Evolutionary conservation across 495 filamentous ascomycete species (phyloP), one percentile per base, ranked within the genome.

Genomic region (Penicillium atrosanguineum): DNA sequence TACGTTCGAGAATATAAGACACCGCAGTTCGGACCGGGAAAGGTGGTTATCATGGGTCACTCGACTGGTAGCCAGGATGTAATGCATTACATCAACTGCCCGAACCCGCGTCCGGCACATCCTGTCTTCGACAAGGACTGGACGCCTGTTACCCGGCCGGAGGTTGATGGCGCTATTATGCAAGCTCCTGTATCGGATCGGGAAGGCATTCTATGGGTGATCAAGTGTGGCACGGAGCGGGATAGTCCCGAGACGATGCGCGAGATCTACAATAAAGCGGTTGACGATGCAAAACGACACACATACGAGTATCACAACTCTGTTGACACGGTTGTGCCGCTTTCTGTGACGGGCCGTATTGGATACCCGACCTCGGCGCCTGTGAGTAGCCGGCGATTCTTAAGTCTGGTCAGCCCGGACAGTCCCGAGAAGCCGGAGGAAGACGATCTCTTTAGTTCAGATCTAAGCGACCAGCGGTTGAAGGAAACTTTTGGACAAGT

Each of bases 371-470:
- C 59, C 3, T 62, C 65, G 4, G 76, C 77, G 0, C 84, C 87
- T 2, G 70, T 92, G 9, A 84, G 68, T 78, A 47, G 62, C 83
- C 87, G 37, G 64, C 67, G 92, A 26, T 91, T 87, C 77, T 61
- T 84, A 23, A 81, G 82, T 52, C 73, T 96, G 15, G 79, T 78
- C 3, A 83, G 77, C 44, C 75, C 76, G 0, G 77, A 76, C 21
- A 69, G 67, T 40, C 66, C 79, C 31, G 57, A 81, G 64, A 49
- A 68, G 23, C 76, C 72, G 1, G 87, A 87, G 7, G 88, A 87
- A 42, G 92, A 97, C 66, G 93, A 97, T 67, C 86, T 87, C 56
- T 97, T 96, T 71, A 89, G 85, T 46, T 87, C 87, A 16, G 89
- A 92, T 68, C 68, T 95, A 18, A 64, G 67, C 0, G 83, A 88